Percentiles rank a stretch among this genome's conserved stretches.
Evolutionary conservation across 164 flowering plant species (phyloP).

Genomic region (Tinospora cordifolia): DNA sequence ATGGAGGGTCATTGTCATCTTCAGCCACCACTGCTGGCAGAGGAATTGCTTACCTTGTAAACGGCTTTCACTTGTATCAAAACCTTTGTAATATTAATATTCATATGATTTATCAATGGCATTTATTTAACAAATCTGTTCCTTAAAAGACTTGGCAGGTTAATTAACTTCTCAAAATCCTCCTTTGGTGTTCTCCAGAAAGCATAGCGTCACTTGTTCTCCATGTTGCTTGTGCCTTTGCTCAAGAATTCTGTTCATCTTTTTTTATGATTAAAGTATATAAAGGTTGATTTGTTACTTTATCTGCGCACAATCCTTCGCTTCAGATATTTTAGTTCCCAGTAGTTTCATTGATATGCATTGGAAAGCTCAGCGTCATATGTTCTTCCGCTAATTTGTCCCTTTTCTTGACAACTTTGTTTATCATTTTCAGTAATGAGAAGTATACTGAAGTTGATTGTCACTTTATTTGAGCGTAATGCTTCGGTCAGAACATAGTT

Average conservation of each 20-base stretch:
- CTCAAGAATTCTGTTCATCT: background rate
- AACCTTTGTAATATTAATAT: background rate
- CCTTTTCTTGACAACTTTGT: background rate
- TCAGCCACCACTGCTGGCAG: background rate
- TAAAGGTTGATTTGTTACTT: background rate
- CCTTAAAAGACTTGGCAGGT: background rate
- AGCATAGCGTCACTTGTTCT: conserved; percentile 6
- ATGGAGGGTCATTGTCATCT: background rate
- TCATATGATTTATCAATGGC: background rate
- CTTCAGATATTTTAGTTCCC: background rate
- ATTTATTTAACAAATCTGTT: background rate
- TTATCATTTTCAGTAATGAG: background rate
- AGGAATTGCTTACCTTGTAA: conserved; percentile 1
- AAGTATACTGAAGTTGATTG: background rate
- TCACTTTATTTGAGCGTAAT: background rate
- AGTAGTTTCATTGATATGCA: background rate
- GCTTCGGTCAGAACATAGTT: conserved; percentile 2
- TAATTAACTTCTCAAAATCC: background rate
- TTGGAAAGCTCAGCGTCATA: background rate
- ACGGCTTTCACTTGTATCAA: background rate
- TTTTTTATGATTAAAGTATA: background rate
- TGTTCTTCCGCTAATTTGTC: background rate
- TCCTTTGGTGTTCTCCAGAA: background rate
- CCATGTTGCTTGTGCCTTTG: background rate
- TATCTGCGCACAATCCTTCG: background rate